Evolutionary conservation across 441 rosid species (phyloP), one percentile per base, ranked within the genome.

Genomic region (Raphanus hybrid): DNA sequence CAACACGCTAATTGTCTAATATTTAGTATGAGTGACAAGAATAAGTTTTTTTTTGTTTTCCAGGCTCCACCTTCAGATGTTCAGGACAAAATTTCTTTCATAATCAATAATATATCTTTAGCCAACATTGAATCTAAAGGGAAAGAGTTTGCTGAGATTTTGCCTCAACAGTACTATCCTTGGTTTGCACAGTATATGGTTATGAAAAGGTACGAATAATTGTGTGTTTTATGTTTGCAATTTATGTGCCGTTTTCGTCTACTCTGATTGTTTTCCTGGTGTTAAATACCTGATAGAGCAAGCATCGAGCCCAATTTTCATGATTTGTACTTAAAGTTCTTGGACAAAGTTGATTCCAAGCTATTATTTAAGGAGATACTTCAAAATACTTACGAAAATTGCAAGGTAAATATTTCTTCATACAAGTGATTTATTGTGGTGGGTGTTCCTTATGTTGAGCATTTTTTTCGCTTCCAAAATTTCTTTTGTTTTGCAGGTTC

Each of bases 161-260:
- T 96, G 69, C 89, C 88, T 71, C 98, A 96, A 73, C 94, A 90
- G 77, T 85, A 91, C 70, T 87, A 88, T 81, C 91, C 98, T 6
- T 96, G 99, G 99, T 94, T 96, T 77, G 98, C 99, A 1, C 97
- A 89, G 78, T 96, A 96, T 73, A 92, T 96, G 98, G 99, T 96
- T 62, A 96, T 96, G 99, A 96, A 91, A 90, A 92, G 99, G 99
- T 96, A 57, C 57, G 73, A 15, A 29, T 69, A n/a, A 34, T 8
- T 78, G 41, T 72, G 23, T 69, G n/a, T 71, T 71, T 15, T 39
- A 12, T 63, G 52, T 66, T 32, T 60, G 34, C 54, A 75, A 7
- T 67, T 60, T 20, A 32, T 65, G 58, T 37, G 11, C 67, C 50
- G 8, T 50, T 73, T 58, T 48, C 59, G 41, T 69, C 39, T 39